A percentile compares a stretch with the other conserved stretches of the same genome.
Conservation (phyloP, 805 yeast species). For the Metschnikowia reukaufii region DNA sequence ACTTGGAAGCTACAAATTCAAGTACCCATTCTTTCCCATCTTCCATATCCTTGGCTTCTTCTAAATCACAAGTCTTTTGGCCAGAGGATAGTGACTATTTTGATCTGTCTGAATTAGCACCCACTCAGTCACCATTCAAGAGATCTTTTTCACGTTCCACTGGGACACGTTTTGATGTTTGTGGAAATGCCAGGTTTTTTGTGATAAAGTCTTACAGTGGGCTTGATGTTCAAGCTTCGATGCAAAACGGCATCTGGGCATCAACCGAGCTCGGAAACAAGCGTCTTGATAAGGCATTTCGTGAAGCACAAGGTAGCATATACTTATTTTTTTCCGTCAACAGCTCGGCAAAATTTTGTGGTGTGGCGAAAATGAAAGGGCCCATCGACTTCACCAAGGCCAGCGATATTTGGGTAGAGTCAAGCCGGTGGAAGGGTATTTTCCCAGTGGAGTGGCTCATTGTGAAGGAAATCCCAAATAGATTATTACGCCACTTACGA, state of each 20-base stretch:
- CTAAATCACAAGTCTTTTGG: slow-evolving; percentile 3
- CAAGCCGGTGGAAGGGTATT: slow-evolving; percentile 50
- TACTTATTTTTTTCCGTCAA: slow-evolving; percentile 59
- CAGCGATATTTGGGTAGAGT: slow-evolving; percentile 48
- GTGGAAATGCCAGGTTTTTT: slow-evolving; percentile 34
- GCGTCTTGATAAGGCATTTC: slow-evolving; percentile 47
- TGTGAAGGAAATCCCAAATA: slow-evolving; percentile 52
- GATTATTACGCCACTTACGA: slow-evolving; percentile 44
- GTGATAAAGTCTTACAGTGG: slow-evolving; percentile 56
- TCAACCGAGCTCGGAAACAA: slow-evolving; percentile 59
- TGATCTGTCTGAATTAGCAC: background rate
- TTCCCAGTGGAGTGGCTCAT: slow-evolving; percentile 56
- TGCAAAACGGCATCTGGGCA: slow-evolving; percentile 53
- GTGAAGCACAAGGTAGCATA: slow-evolving; percentile 31
- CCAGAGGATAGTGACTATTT: slow-evolving; percentile 2
- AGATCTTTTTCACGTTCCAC: slow-evolving; percentile 1
- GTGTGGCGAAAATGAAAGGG: slow-evolving; percentile 49
- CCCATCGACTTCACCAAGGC: slow-evolving; percentile 35
- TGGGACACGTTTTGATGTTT: slow-evolving; percentile 5
- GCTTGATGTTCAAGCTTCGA: slow-evolving; percentile 50
- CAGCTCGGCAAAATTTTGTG: slow-evolving; percentile 46
- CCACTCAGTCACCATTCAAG: background rate
- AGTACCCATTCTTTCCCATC: slow-evolving; percentile 4
- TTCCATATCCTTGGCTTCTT: slow-evolving; percentile 5
- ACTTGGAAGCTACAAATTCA: slow-evolving; percentile 1